A percentile compares a stretch with the other conserved stretches of the same genome.
These are phyloP conservation scores for Aspergillus latus DNA, from an alignment of 2,329 filamentous ascomycete species.

Conservation along the genomic window DNA sequence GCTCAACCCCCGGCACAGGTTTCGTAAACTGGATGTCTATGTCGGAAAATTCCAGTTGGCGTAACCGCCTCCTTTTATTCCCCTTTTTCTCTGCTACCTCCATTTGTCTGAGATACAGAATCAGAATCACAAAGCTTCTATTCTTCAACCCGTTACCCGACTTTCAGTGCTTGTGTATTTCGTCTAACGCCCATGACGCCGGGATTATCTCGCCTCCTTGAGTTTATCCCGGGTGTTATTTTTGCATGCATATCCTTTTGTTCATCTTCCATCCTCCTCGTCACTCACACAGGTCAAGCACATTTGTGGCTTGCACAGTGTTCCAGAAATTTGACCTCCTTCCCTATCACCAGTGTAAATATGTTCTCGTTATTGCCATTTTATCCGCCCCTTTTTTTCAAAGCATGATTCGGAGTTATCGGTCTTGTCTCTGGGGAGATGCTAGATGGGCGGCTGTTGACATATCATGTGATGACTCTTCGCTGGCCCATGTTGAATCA, in stretches of 20 bases:
- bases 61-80: not conserved
- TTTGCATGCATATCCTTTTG: not conserved
- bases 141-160: not conserved
- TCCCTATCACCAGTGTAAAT: slow-evolving; percentile 11
- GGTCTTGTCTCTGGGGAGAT: slow-evolving; percentile 4
- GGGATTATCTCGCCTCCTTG: slow-evolving; percentile 19
- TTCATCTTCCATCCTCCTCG: not conserved
- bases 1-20: slow-evolving; percentile 31
- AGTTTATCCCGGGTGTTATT: not conserved
- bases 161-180: slow-evolving; percentile 4
- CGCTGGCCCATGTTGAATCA: not conserved
- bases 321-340: slow-evolving; percentile 1
- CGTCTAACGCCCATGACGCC: slow-evolving; percentile 20
- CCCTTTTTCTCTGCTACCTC: not conserved
- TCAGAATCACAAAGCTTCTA: not conserved
- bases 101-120: not conserved
- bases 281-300: not conserved
- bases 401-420: slow-evolving; percentile 14
- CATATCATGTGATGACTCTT: not conserved
- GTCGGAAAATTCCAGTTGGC: not conserved
- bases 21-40: slow-evolving; percentile 23
- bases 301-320: not conserved
- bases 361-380: slow-evolving; percentile 7
- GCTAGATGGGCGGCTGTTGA: slow-evolving; percentile 7
- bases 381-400: slow-evolving; percentile 1